phyloP scores from a whole-genome alignment of 768 basidiomycete genomes.

The Pleurotus citrinopileatus region DNA sequence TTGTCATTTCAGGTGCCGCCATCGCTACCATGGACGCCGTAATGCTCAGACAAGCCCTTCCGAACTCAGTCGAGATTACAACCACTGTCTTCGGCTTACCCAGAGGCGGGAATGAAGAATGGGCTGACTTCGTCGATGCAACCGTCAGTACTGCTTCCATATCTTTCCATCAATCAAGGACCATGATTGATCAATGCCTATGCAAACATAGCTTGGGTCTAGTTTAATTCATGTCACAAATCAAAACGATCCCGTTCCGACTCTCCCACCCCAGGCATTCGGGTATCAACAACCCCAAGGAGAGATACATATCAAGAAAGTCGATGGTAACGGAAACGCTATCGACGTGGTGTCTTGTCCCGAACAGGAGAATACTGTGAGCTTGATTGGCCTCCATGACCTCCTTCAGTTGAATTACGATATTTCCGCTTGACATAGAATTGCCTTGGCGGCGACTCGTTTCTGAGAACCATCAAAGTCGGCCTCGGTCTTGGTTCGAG shows the following conservation, averaged over 20 bases:
- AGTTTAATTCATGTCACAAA: conserved; percentile 33
- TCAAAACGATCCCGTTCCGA: conserved; percentile 41
- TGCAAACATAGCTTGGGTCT: conserved; percentile 24
- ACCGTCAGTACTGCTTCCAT: conserved; percentile 19
- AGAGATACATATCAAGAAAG: conserved; percentile 39
- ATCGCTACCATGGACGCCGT: conserved; percentile 43
- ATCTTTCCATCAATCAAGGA: too few relatives aligned
- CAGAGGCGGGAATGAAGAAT: conserved; percentile 40
- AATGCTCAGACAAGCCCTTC: conserved; percentile 34
- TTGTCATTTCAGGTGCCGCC: conserved; percentile 32
- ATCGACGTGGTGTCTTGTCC: conserved; percentile 28
- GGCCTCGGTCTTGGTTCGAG: conserved; percentile 13
- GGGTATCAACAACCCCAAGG: conserved; percentile 35
- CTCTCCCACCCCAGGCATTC: conserved; percentile 31
- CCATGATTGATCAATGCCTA: too few relatives aligned
- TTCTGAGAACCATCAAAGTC: neutral
- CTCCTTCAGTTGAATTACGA: neutral
- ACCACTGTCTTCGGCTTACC: conserved; percentile 41
- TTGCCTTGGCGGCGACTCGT: conserved; percentile 21
- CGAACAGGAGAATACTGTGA: conserved; percentile 36
- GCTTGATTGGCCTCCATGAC: conserved; percentile 7
- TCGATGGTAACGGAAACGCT: conserved; percentile 23
- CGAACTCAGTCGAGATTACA: conserved; percentile 26
- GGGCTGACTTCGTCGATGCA: conserved; percentile 39
- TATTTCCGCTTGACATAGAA: conserved; percentile 18